Conservation (phyloP, 1,139 yeast species). For the Candida frijolesensis region DNA sequence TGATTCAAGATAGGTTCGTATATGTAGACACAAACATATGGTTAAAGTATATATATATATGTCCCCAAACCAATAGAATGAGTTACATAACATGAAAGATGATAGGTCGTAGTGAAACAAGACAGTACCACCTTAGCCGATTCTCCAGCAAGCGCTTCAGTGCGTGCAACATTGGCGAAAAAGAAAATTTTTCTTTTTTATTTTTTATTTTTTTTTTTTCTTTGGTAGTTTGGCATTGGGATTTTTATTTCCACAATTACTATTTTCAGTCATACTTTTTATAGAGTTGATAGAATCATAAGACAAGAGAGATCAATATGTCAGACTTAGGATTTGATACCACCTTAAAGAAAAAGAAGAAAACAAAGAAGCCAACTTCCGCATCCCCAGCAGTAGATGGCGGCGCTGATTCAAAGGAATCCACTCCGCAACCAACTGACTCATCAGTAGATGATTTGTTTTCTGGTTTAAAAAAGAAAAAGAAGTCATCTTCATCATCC, state of each 20-base stretch:
- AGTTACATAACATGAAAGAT: too few relatives aligned
- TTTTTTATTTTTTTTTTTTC: background rate
- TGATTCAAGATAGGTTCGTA: background rate
- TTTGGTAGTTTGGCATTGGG: background rate
- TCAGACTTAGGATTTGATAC: constrained; percentile 79
- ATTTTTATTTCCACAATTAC: background rate
- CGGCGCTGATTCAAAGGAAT: constrained; percentile 12
- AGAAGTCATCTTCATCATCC: constrained; percentile 32
- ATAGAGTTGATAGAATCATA: background rate
- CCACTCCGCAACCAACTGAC: constrained; percentile 21
- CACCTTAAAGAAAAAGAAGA: constrained; percentile 58
- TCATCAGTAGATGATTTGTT: constrained; percentile 52
- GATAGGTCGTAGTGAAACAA: too few relatives aligned
- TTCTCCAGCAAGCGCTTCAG: background rate
- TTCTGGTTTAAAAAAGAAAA: constrained; percentile 57
- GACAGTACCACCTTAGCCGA: background rate
- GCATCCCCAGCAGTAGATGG: constrained; percentile 8
- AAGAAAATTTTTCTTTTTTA: constrained; percentile 1
- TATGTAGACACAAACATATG: background rate
- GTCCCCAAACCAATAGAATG: background rate
- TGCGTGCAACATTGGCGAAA: constrained; percentile 5
- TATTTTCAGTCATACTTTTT: constrained; percentile 1
- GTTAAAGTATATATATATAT: background rate
- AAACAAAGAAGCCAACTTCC: constrained; percentile 10
- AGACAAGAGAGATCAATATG: constrained; percentile 25